These are phyloP conservation scores for Mycena epipterygia DNA, from an alignment of 768 basidiomycete genomes.

Conservation along the genomic window DNA sequence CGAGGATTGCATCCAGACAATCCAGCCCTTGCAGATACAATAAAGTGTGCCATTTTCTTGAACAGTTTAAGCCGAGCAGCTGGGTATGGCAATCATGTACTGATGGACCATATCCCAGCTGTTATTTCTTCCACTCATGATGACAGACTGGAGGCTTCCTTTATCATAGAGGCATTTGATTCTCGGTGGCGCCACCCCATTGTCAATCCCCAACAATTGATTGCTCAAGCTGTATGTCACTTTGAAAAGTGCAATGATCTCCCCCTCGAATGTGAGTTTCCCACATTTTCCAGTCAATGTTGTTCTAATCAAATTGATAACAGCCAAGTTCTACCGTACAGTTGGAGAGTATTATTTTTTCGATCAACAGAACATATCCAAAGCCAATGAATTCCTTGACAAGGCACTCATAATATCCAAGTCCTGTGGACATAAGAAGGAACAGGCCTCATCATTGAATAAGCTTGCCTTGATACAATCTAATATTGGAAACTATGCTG, in stretches of 20 bases:
- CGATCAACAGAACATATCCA: neutral
- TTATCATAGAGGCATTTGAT: neutral
- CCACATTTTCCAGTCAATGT: no score
- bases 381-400: neutral
- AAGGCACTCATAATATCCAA: neutral
- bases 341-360: no score
- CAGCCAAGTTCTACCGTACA: neutral
- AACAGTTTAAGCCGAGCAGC: no score
- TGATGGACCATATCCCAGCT: neutral
- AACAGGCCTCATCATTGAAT: neutral
- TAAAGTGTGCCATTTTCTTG: no score
- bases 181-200: neutral
- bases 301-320: neutral
- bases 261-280: neutral
- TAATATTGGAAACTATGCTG: neutral
- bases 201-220: no score
- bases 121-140: no score
- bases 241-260: neutral
- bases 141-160: neutral
- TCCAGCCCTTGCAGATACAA: no score
- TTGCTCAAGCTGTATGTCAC: no score
- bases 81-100: neutral
- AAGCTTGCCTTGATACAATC: neutral
- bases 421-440: neutral
- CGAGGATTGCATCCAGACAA: no score